Base-by-base conservation (phyloP, 2,329 filamentous ascomycete species). In the Alternaria arbusti region DNA sequence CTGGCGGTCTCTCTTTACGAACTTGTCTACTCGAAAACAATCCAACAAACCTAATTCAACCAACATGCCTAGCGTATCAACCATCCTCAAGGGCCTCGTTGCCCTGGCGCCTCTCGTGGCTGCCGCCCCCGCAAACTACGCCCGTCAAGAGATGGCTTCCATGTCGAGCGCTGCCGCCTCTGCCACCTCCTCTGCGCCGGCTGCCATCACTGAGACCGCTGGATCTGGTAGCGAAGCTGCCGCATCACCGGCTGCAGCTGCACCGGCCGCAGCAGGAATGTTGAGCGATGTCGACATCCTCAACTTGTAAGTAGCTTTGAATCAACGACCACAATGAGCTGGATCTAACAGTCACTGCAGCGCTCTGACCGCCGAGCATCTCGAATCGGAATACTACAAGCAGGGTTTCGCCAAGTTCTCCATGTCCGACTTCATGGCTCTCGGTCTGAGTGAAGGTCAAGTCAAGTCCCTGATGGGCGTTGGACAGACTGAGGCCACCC, bases 351-450 rank as follows among this genome's bases (percentile, higher is more conserved):
- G 15, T 12, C 9, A 47, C 6, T 32, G n/a, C 57, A 90, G 88
- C 75, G 90, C 90, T 66, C 83, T 92, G 59, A 92, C 90, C 6
- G 84, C 92, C 49, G 91, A 94, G 81, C 89, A 91, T 81, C 89
- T 93, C 72, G 91, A 93, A 82, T 85, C 88, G 23, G 84, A 85
- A 59, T 93, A 92, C 81, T 93, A 94, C 84, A 84, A 87, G 70
- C 85, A 91, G 75, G 90, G 90, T 40, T 91, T 93, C 75, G 84
- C 84, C 66, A 86, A 88, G 78, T 91, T 93, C 81, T 84, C 87
- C 25, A 84, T 86, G 44, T 78, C 84, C 28, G 87, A 92, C 73
- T 93, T 94, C 80, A 76, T 82, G 23, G 87, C 88, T 40, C 83
- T 90, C 13, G 89, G 89, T 64, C 84, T 91, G 63, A 83, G 78